phyloP scores from a whole-genome alignment of 2,329 filamentous ascomycete species.

The Pseudogymnoascus verrucosus region DNA sequence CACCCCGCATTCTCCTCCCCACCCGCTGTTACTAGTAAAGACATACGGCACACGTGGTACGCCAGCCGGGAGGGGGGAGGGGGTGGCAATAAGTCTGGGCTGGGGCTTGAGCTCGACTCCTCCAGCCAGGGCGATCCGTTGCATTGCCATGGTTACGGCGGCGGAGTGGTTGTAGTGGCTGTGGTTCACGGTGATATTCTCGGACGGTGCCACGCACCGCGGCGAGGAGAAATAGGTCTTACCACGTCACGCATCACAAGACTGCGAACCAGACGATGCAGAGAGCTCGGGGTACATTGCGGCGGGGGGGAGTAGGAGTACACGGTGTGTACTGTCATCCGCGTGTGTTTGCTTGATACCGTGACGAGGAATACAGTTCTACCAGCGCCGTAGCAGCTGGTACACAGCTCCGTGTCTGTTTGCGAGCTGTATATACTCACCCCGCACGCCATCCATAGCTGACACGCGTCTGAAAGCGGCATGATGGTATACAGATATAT shows the following conservation, averaged over 20 bases:
- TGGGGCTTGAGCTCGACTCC: not conserved
- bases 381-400: not conserved
- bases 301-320: not conserved
- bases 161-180: not conserved
- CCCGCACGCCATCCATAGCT: not conserved
- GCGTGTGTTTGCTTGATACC: not conserved
- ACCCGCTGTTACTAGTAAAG: not conserved
- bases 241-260: slow-evolving; percentile 7
- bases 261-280: not conserved
- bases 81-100: not conserved
- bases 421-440: not conserved
- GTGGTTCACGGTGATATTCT: not conserved
- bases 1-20: not conserved
- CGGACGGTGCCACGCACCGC: not conserved
- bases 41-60: not conserved
- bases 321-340: not conserved
- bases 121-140: not conserved
- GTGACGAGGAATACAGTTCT: not conserved
- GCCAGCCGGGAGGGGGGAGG: not conserved
- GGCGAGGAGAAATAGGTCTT: not conserved
- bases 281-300: not conserved
- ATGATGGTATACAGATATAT: not conserved
- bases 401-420: not conserved
- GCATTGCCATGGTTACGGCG: not conserved
- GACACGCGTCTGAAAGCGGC: not conserved